Conservation (phyloP, 1,284 basidiomycete genomes). For the Melanopsichium pennsylvanicum region DNA sequence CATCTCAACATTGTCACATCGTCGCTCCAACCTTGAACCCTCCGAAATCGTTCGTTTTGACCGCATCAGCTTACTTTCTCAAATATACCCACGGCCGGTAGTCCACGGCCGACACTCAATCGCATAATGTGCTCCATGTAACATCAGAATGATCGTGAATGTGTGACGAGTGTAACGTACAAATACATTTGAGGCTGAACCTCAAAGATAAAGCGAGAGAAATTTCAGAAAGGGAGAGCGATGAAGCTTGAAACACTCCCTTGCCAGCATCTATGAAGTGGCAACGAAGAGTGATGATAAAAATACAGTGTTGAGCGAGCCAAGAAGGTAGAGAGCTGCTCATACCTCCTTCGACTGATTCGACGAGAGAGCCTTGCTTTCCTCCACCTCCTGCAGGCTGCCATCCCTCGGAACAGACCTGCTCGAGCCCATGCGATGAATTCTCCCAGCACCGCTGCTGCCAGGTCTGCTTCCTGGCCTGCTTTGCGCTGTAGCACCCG, state of each 20-base stretch:
- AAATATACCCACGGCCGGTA: too few relatives aligned
- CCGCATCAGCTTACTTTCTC: background rate
- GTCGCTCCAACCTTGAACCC: too few relatives aligned
- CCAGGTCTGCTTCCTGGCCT: slow-evolving; percentile 26
- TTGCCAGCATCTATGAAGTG: too few relatives aligned
- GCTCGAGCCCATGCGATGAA: slow-evolving; percentile 34
- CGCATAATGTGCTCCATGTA: slow-evolving; percentile 3
- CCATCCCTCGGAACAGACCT: slow-evolving; percentile 28
- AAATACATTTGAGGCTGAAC: slow-evolving; percentile 23
- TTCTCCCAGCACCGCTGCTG: slow-evolving; percentile 26
- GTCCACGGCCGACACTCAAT: background rate
- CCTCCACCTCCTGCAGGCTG: slow-evolving; percentile 30
- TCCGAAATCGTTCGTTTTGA: background rate
- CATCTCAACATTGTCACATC: too few relatives aligned
- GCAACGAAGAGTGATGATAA: background rate
- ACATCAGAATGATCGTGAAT: background rate
- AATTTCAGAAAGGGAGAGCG: too few relatives aligned
- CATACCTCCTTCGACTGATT: slow-evolving; percentile 3
- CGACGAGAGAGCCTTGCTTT: background rate
- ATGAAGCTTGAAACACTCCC: too few relatives aligned
- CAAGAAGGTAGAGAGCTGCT: background rate
- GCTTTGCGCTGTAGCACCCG: slow-evolving; percentile 2
- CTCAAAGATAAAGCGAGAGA: background rate
- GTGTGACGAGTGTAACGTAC: slow-evolving; percentile 7
- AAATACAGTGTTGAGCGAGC: slow-evolving; percentile 11